These are phyloP conservation scores for Triangularia verruculosa DNA, from an alignment of 2,329 filamentous ascomycete species.

Conservation along the genomic window DNA sequence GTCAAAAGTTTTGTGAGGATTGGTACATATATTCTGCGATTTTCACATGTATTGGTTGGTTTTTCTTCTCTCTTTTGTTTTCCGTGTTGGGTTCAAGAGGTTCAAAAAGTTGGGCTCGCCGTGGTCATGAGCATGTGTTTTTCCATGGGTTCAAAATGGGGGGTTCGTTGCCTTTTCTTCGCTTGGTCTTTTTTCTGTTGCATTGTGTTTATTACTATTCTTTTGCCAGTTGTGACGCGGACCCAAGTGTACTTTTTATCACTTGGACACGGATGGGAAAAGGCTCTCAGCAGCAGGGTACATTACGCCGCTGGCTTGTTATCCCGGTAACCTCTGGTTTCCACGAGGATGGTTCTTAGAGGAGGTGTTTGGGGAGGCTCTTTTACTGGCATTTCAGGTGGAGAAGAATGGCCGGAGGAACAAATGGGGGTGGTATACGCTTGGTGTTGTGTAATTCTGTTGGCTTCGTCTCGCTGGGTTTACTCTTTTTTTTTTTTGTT, in stretches of 20 bases:
- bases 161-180: constrained; percentile 16
- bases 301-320: background rate
- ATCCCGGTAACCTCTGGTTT: background rate
- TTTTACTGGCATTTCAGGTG: constrained; percentile 10
- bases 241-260: background rate
- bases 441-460: constrained; percentile 10
- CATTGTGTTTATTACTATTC: constrained; percentile 21
- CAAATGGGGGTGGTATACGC: background rate
- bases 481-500: constrained; percentile 10
- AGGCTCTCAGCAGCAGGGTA: background rate
- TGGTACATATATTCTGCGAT: constrained; percentile 28
- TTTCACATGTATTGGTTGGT: constrained; percentile 11
- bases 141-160: constrained; percentile 15
- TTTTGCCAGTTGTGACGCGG: constrained; percentile 9
- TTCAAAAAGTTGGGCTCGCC: constrained; percentile 24
- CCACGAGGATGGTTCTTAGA: background rate
- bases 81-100: constrained; percentile 18
- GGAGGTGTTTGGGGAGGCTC: background rate
- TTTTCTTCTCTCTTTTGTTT: constrained; percentile 13
- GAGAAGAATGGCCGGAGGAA: constrained; percentile 5
- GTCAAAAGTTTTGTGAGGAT: constrained; percentile 23
- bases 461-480: too few species aligned
- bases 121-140: constrained; percentile 11
- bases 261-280: background rate
- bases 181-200: constrained; percentile 16